These are phyloP conservation scores for Metschnikowia lochheadii DNA, from an alignment of 805 yeast species.

Conservation along the genomic window DNA sequence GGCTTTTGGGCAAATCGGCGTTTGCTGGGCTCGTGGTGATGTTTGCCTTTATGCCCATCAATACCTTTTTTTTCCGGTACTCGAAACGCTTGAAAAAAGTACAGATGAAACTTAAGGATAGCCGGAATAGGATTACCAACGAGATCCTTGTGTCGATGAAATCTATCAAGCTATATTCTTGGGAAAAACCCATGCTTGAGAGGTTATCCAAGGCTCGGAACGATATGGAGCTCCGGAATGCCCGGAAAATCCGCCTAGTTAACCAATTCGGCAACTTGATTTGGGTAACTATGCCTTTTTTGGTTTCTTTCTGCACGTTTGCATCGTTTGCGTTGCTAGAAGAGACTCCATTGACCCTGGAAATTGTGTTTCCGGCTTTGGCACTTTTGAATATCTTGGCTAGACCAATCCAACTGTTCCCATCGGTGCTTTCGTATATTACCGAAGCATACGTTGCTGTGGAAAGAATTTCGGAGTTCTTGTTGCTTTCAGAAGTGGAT, in stretches of 20 bases:
- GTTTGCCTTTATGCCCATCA: slow-evolving; percentile 18
- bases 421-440: slow-evolving; percentile 50
- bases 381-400: slow-evolving; percentile 56
- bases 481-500: slow-evolving; percentile 25
- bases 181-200: slow-evolving; percentile 25
- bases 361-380: slow-evolving; percentile 65
- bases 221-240: slow-evolving; percentile 17
- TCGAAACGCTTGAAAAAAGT: slow-evolving; percentile 10
- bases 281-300: slow-evolving; percentile 62
- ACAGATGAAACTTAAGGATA: slow-evolving; percentile 20
- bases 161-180: slow-evolving; percentile 24
- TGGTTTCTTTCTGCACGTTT: slow-evolving; percentile 61
- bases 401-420: slow-evolving; percentile 57
- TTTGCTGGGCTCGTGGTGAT: slow-evolving; percentile 19
- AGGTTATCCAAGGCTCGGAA: slow-evolving; percentile 20
- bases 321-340: slow-evolving; percentile 46
- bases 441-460: slow-evolving; percentile 60
- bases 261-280: slow-evolving; percentile 46
- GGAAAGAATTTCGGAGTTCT: slow-evolving; percentile 48
- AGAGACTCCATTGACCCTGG: slow-evolving; percentile 55
- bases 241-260: slow-evolving; percentile 22
- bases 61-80: slow-evolving; percentile 17
- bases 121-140: slow-evolving; percentile 20
- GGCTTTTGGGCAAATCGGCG: slow-evolving; percentile 22
- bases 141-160: slow-evolving; percentile 24